A percentile compares a stretch with the other conserved stretches of the same genome.
Conservation (phyloP, 2,329 filamentous ascomycete genomes). For the Paradendryphiella salina region DNA sequence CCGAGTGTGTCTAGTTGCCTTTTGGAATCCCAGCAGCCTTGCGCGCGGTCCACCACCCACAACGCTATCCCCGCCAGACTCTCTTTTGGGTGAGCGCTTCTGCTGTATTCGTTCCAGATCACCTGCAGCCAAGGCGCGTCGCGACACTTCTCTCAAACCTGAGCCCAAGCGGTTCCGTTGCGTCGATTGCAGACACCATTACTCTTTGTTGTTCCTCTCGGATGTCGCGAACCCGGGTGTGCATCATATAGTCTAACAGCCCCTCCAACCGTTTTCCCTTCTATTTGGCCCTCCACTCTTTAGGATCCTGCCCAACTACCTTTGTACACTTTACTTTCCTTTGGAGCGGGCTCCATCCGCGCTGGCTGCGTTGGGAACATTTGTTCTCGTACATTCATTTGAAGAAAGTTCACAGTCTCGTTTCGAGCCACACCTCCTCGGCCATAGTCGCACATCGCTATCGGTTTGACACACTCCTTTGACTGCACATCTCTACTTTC, state of each 20-base stretch:
- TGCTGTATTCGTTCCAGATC: conserved; percentile 48
- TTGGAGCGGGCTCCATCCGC: conserved; percentile 48
- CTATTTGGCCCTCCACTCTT: conserved; percentile 49
- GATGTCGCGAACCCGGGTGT: conserved; percentile 38
- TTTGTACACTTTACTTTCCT: conserved; percentile 38
- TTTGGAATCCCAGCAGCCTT: conserved; percentile 40
- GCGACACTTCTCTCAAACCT: conserved; percentile 47
- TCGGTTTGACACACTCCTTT: conserved; percentile 45
- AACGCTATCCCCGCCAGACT: conserved; percentile 31
- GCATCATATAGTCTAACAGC: conserved; percentile 43
- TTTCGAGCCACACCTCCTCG: conserved; percentile 31
- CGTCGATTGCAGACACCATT: conserved; percentile 42
- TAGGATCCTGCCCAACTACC: conserved; percentile 39
- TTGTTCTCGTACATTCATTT: conserved; percentile 49
- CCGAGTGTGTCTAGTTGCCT: conserved; percentile 36
- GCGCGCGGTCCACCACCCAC: conserved; percentile 40
- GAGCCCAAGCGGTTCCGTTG: conserved; percentile 44
- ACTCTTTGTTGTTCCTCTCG: conserved; percentile 37
- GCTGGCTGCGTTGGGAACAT: conserved; percentile 45
- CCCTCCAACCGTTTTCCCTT: conserved; percentile 39
- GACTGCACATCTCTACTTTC: conserved; percentile 30
- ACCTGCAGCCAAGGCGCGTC: conserved; percentile 48
- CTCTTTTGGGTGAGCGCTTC: conserved; percentile 47
- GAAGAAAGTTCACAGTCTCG: conserved; percentile 24
- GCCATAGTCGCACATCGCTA: conserved; percentile 41